Percentiles rank a stretch among this genome's conserved stretches.
Conservation (phyloP, 2,329 filamentous ascomycete genomes). For the Aureobasidium musti region DNA sequence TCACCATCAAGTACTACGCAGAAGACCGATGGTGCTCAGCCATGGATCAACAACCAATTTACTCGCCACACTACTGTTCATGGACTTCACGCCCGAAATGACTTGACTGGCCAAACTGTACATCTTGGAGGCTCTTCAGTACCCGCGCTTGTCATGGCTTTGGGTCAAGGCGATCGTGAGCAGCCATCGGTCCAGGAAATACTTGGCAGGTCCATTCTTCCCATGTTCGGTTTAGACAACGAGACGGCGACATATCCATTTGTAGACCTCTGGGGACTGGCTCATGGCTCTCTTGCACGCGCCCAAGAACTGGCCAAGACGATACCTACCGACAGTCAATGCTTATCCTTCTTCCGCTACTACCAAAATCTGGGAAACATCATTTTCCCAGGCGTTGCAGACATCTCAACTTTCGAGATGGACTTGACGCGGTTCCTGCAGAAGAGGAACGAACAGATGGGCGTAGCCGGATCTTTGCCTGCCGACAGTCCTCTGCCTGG, state of each 20-base stretch:
- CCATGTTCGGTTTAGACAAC: conserved; percentile 64
- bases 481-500: conserved; percentile 41
- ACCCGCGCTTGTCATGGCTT: conserved; percentile 59
- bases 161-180: conserved; percentile 49
- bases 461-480: conserved; percentile 18
- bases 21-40: conserved; percentile 7
- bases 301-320: conserved; percentile 61
- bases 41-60: conserved; percentile 28
- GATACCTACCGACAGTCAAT: conserved; percentile 60
- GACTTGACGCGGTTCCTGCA: conserved; percentile 57
- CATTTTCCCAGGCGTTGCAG: conserved; percentile 62
- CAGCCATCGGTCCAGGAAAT: conserved; percentile 59
- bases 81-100: conserved; percentile 63
- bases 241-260: conserved; percentile 66
- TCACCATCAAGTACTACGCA: conserved; percentile 29
- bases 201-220: conserved; percentile 62
- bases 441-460: conserved; percentile 50
- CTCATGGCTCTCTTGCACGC: conserved; percentile 60
- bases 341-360: conserved; percentile 58
- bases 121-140: conserved; percentile 64
- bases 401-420: conserved; percentile 57
- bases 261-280: conserved; percentile 63
- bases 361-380: conserved; percentile 62
- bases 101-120: conserved; percentile 60
- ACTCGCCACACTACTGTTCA: conserved; percentile 50